These are phyloP conservation scores for Misopates orontium DNA, from an alignment of 257 asterid species.

Conservation along the genomic window DNA sequence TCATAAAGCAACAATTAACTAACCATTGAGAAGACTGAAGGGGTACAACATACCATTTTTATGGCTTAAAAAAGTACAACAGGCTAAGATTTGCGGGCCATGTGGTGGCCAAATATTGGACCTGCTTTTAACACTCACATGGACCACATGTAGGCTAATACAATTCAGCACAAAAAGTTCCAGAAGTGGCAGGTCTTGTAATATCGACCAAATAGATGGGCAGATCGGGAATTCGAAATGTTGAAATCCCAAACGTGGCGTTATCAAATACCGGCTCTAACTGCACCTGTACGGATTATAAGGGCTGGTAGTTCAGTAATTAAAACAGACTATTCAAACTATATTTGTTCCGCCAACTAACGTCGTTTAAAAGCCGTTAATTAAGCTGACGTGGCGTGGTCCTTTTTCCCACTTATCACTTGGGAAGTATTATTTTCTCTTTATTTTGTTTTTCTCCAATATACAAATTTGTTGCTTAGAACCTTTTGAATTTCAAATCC, in stretches of 20 bases:
- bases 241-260: not conserved
- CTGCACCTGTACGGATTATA: slow-evolving; percentile 34
- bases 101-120: slow-evolving; percentile 4
- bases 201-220: not conserved
- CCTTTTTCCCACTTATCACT: not conserved
- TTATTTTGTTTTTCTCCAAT: no score
- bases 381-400: not conserved
- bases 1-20: not conserved
- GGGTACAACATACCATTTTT: slow-evolving; percentile 6
- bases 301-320: not conserved
- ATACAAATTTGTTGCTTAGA: no score
- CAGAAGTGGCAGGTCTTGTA: not conserved
- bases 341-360: not conserved
- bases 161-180: not conserved
- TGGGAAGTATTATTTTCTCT: no score
- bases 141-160: slow-evolving; percentile 29
- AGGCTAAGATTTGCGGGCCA: slow-evolving; percentile 24
- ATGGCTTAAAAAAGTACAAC: not conserved
- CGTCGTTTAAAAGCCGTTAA: slow-evolving; percentile 3
- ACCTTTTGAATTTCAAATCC: no score
- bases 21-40: slow-evolving; percentile 21
- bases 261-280: slow-evolving; percentile 7
- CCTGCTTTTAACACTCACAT: not conserved
- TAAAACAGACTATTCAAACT: not conserved
- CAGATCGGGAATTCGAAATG: not conserved